These are phyloP conservation scores for Hymenoscyphus linearis DNA, from an alignment of 2,329 filamentous ascomycete species.

Conservation along the genomic window DNA sequence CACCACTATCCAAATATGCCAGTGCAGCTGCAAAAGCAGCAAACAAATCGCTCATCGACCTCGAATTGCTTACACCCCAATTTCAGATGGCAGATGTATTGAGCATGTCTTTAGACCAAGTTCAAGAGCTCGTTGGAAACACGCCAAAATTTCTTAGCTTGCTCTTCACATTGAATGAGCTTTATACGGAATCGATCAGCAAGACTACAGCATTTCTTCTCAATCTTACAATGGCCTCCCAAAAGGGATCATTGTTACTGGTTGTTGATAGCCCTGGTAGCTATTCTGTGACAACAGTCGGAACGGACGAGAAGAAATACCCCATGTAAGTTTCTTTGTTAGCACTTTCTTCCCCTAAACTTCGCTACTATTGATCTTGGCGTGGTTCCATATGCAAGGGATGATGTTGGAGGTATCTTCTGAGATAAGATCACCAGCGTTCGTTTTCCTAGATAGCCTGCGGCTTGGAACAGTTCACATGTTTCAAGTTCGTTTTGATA, in stretches of 20 bases:
- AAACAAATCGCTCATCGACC: conserved; percentile 41
- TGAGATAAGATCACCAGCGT: too few relatives aligned
- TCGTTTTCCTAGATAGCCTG: too few relatives aligned
- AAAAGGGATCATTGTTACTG: conserved; percentile 62
- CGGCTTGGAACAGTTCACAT: too few relatives aligned
- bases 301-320: conserved; percentile 59
- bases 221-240: conserved; percentile 54
- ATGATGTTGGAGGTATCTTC: too few relatives aligned
- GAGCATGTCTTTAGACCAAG: conserved; percentile 32
- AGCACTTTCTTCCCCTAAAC: too few relatives aligned
- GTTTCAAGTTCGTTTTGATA: too few relatives aligned
- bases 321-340: conserved; percentile 55
- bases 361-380: too few relatives aligned
- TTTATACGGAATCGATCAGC: conserved; percentile 70
- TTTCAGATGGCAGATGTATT: conserved; percentile 49
- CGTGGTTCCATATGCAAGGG: too few relatives aligned
- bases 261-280: conserved; percentile 91
- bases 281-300: conserved; percentile 77
- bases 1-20: conserved; percentile 47
- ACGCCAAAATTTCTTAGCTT: conserved; percentile 64
- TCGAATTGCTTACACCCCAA: conserved; percentile 35
- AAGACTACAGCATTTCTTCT: conserved; percentile 74
- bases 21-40: conserved; percentile 41
- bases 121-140: conserved; percentile 29
- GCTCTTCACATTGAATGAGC: conserved; percentile 92